phyloP scores from a whole-genome alignment of 768 basidiomycete genomes.

The Tricholoma furcatifolium region DNA sequence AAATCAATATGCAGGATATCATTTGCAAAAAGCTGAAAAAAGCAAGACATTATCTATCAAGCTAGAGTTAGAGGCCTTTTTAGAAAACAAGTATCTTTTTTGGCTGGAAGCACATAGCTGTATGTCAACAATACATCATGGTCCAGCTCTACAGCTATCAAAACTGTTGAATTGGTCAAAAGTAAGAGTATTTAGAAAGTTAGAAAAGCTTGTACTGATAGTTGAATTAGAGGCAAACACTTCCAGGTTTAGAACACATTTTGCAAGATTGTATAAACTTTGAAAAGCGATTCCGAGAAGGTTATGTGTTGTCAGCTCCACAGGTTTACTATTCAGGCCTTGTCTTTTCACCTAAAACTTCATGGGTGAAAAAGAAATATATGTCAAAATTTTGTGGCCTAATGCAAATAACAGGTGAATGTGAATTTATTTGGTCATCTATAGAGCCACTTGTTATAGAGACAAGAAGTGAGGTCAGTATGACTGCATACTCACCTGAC shows the following conservation, averaged over 20 bases:
- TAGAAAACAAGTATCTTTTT: conserved; percentile 7
- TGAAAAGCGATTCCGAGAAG: conserved; percentile 3
- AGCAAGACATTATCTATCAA: neutral
- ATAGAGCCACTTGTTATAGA: neutral
- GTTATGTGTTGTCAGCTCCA: conserved; percentile 1
- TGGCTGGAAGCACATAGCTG: conserved; percentile 21
- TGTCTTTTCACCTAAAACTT: neutral
- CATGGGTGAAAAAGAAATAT: neutral
- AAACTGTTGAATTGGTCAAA: neutral
- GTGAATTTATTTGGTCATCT: neutral
- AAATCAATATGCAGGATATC: conserved; percentile 8
- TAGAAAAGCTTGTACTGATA: neutral
- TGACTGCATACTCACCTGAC: conserved; percentile 2
- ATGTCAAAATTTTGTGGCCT: neutral
- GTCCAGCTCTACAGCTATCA: neutral
- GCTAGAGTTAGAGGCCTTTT: neutral
- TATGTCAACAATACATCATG: neutral
- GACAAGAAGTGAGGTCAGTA: neutral
- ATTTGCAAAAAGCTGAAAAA: neutral
- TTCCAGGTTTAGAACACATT: neutral
- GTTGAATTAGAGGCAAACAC: neutral
- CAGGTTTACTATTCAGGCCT: conserved; percentile 3
- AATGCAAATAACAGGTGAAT: conserved; percentile 8
- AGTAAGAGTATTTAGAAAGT: conserved; percentile 1
- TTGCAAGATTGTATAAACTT: neutral